A percentile compares a stretch with the other conserved stretches of the same genome.
Conservation (phyloP, 805 yeast species). For the Priceomyces fermenticarens region DNA sequence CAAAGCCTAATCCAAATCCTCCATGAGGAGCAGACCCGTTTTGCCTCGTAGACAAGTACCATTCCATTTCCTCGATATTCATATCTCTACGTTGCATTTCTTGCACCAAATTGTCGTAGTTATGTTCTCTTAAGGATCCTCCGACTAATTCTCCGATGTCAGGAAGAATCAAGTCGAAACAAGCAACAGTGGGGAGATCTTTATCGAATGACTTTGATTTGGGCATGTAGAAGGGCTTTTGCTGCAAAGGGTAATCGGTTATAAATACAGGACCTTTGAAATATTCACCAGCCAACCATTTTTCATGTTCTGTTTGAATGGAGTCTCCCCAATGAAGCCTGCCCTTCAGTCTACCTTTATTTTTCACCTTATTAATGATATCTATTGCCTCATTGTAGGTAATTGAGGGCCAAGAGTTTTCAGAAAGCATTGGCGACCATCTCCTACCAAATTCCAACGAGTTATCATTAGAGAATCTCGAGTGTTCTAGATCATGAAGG, state of each 20-base stretch:
- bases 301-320: constrained; percentile 83
- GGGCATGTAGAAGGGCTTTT: constrained; percentile 94
- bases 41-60: constrained; percentile 76
- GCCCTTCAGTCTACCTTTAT: constrained; percentile 35
- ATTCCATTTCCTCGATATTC: constrained; percentile 58
- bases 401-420: constrained; percentile 59
- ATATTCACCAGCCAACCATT: constrained; percentile 73
- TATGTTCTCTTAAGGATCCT: constrained; percentile 87
- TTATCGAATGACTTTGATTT: constrained; percentile 32
- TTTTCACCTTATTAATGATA: constrained; percentile 38
- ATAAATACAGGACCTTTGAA: constrained; percentile 80
- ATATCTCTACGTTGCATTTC: constrained; percentile 56
- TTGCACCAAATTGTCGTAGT: constrained; percentile 40
- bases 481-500: constrained; percentile 25
- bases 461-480: constrained; percentile 39
- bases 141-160: constrained; percentile 93
- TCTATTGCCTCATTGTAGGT: constrained; percentile 76
- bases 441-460: constrained; percentile 39
- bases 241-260: constrained; percentile 75
- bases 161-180: constrained; percentile 87
- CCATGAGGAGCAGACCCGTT: constrained; percentile 92
- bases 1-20: constrained; percentile 95
- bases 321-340: constrained; percentile 63
- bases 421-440: constrained; percentile 55
- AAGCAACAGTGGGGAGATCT: constrained; percentile 64